Evolutionary conservation across 2,329 filamentous ascomycete genomes (phyloP), one percentile per base, ranked within the genome.

Genomic region (Botrytis pseudocinerea): DNA sequence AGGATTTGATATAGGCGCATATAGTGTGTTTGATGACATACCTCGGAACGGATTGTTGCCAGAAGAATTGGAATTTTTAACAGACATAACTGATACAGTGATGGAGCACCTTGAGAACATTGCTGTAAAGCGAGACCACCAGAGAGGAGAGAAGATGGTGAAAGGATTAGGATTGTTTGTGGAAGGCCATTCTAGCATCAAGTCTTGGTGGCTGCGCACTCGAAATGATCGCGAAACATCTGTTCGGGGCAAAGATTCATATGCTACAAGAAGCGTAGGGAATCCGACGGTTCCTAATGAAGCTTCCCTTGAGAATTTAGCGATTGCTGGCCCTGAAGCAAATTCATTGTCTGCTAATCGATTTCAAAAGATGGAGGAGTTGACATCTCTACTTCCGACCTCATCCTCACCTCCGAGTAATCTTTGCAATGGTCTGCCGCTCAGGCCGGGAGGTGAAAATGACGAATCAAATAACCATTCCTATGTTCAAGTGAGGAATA

Each of bases 101-200:
- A 89, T 90, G 82, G 85, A 89, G 54, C 89, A 91, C 73, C 79
- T 92, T 14, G 88, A 89, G 81, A 87, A 84, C 82, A 87, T 83
- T 65, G 84, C 85, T 76, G 86, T 82, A 73, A 85, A 81, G 72
- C 86, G 85, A 74, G 87, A 71, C 20, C 72, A 73, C 14, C 57
- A 61, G 28, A 57, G 72, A 54, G 68, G 72, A 20, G 68, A 71
- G 46, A 73, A 71, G n/a, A 73, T 73, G 72, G 72, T 73, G 6
- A 73, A 71, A 40, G 68, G 72, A 7, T 60, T 71, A 22, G 72
- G 72, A 44, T 48, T 73, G 22, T 73, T 71, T 48, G 68, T 73
- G 12, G 72, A 73, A 71, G 72, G 72, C 0, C 48, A 61, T 20
- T 72, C 68, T 42, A 73, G 69, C 38, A 44, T 73, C 14, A 60